Evolutionary conservation across 495 filamentous ascomycete species (phyloP), one percentile per base, ranked within the genome.

Genomic region (Lasiosphaeria hispida): DNA sequence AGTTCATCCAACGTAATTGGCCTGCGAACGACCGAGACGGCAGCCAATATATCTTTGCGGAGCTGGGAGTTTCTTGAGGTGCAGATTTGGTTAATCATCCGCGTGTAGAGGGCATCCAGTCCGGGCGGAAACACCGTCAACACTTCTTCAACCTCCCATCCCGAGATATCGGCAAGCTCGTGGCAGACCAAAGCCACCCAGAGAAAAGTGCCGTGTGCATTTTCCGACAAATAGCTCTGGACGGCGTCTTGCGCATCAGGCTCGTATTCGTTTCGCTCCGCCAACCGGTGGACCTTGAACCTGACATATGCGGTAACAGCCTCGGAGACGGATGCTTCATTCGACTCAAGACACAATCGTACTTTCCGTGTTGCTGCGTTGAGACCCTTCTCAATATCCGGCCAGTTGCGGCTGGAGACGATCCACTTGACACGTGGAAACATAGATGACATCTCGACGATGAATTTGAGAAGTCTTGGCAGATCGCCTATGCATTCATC

Each of bases 401-500:
- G 66, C 50, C 62, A 48, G 58, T 76, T 75, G 34, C 73, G 74
- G 49, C 76, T 74, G 4, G 71, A 75, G 18, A 75, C 49, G 15
- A 79, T 61, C 72, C 64, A 74, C 54, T 72, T 77, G 59, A 74
- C 53, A 19, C 19, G 51, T 19, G 57, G 42, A 39, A 48, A 64
- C 36, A 38, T 19, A n/a, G 57, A 58, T 34, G 58, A 59, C 19
- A 55, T 41, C 13, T 48, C 18, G 13, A 78, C 23, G 23, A 30
- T 68, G 17, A 76, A 45, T 10, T 63, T 17, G 58, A 76, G 62
- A 42, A 77, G 64, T 11, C 61, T n/a, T 7, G 38, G 7, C 48
- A 63, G 47, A 17, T 59, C 69, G 1, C 23, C 48, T 7, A 44
- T 54, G 48, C 75, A 80, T 63, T 82, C 79, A 56, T 80, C 76